phyloP scores from a whole-genome alignment of 2,329 filamentous ascomycete genomes.

The Calonectria crousiana region DNA sequence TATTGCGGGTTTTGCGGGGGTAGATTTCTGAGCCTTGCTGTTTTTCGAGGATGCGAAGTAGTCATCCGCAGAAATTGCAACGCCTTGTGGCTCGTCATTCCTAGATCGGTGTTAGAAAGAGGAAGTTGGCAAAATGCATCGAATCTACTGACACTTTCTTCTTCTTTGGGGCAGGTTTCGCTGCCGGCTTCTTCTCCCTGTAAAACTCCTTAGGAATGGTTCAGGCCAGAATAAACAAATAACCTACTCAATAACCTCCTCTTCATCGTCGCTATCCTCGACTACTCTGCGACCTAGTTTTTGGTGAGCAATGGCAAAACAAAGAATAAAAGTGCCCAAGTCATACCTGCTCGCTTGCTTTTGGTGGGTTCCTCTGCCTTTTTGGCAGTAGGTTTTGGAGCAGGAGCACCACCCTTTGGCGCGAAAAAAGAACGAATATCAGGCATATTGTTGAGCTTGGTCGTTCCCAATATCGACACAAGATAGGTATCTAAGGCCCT shows the following conservation, averaged over 20 bases:
- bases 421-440: constrained; percentile 95
- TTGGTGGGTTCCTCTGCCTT: constrained; percentile 60
- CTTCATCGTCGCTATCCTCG: constrained; percentile 85
- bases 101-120: constrained; percentile 42
- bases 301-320: constrained; percentile 31
- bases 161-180: constrained; percentile 64
- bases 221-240: not conserved
- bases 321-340: not conserved
- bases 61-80: constrained; percentile 66
- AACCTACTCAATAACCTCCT: constrained; percentile 62
- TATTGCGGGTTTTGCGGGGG: constrained; percentile 52
- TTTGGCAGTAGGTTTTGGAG: constrained; percentile 61
- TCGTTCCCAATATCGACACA: constrained; percentile 13
- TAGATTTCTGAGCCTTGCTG: constrained; percentile 52
- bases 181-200: constrained; percentile 64
- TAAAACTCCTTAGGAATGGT: constrained; percentile 28
- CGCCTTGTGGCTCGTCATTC: constrained; percentile 59
- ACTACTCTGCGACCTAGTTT: constrained; percentile 75
- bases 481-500: constrained; percentile 22
- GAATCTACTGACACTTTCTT: constrained; percentile 62
- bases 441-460: constrained; percentile 69
- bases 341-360: constrained; percentile 59
- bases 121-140: not conserved
- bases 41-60: constrained; percentile 66
- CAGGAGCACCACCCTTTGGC: constrained; percentile 73